Conservation (phyloP, 192 early-diverging fungal species). For the Backusella morwellensis region DNA sequence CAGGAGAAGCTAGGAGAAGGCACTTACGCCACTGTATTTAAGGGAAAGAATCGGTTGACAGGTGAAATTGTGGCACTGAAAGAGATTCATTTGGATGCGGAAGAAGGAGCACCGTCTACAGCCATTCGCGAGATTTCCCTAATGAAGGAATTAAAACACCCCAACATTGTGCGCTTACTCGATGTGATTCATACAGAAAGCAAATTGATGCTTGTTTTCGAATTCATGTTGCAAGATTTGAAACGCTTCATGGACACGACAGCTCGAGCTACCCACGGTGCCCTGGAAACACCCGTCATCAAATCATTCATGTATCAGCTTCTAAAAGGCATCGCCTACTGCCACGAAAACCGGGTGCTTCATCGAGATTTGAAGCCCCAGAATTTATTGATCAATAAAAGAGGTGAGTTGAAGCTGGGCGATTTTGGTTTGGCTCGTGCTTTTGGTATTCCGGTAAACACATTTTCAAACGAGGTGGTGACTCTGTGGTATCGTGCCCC, state of each 20-base stretch:
- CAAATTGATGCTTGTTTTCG: constrained; percentile 84
- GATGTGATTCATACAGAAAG: constrained; percentile 86
- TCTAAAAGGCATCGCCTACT: constrained; percentile 78
- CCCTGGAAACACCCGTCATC: constrained; percentile 60
- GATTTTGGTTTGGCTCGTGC: constrained; percentile 84
- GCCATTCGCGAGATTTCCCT: constrained; percentile 98
- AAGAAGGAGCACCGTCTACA: constrained; percentile 94
- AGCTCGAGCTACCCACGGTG: constrained; percentile 61
- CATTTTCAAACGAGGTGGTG: constrained; percentile 98
- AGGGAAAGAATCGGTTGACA: constrained; percentile 74
- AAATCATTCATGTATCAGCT: constrained; percentile 85
- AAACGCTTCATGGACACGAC: constrained; percentile 84
- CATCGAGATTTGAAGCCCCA: constrained; percentile 88
- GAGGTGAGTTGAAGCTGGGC: constrained; percentile 80
- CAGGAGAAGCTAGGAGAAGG: constrained; percentile 97
- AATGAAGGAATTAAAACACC: constrained; percentile 94
- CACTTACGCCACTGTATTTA: constrained; percentile 91
- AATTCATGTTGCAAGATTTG: constrained; percentile 86
- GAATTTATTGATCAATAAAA: constrained; percentile 79
- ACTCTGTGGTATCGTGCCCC: constrained; percentile 98
- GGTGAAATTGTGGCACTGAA: constrained; percentile 94
- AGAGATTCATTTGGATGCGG: constrained; percentile 88
- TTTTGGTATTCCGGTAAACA: constrained; percentile 86
- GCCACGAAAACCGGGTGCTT: constrained; percentile 81
- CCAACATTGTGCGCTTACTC: constrained; percentile 84